Evolutionary conservation across 306 rosid genomes (phyloP).

Genomic region (Quercus gilva): DNA sequence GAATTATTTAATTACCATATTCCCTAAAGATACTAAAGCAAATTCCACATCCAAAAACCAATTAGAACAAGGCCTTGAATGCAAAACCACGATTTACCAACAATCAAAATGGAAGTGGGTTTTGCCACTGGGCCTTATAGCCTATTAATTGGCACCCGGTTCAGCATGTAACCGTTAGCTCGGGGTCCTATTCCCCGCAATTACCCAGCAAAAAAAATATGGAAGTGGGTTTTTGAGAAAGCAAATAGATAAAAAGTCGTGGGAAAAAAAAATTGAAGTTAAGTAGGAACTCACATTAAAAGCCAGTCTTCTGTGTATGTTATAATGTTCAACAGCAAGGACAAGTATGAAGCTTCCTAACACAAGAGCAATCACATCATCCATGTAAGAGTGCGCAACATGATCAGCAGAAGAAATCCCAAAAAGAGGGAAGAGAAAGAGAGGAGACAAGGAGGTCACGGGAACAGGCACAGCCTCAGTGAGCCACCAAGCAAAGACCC

Average conservation of each 20-base stretch:
- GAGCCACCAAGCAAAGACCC: slow-evolving; percentile 91
- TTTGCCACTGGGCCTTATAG: no score
- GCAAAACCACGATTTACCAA: no score
- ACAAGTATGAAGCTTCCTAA: slow-evolving; percentile 86
- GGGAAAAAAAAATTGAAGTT: not conserved
- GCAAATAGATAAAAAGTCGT: not conserved
- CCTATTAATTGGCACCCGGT: no score
- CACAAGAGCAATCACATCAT: slow-evolving; percentile 75
- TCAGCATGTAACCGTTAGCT: no score
- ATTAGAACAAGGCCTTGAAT: no score
- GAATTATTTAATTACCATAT: no score
- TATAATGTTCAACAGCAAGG: slow-evolving; percentile 88
- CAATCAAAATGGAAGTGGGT: no score
- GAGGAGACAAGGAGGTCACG: slow-evolving; percentile 77
- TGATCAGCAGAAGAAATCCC: slow-evolving; percentile 64
- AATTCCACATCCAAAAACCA: no score
- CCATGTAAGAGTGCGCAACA: slow-evolving; percentile 80
- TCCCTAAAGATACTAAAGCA: no score
- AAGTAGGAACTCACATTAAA: slow-evolving; percentile 55
- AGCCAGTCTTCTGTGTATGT: slow-evolving; percentile 77
- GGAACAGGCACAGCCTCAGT: slow-evolving; percentile 87
- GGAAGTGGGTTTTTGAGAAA: not conserved
- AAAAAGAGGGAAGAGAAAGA: slow-evolving; percentile 74
- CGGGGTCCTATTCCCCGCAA: no score
- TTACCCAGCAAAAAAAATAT: no score